These are phyloP conservation scores for Citrus glauca DNA, from an alignment of 345 rosid species.

Conservation along the genomic window DNA sequence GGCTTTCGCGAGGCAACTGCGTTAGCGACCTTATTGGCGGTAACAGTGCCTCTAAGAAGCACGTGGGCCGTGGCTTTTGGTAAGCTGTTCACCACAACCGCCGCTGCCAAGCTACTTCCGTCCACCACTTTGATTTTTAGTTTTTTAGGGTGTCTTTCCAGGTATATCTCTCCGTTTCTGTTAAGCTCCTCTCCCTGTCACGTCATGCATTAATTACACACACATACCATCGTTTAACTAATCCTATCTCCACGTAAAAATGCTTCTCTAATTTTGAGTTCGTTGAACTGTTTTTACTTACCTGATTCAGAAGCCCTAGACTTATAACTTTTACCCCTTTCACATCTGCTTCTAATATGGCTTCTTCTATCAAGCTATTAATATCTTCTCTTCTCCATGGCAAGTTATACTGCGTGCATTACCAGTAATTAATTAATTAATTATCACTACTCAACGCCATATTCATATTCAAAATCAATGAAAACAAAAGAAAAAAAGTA, in stretches of 20 bases:
- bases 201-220: too few relatives aligned
- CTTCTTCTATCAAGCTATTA: conserved; percentile 33
- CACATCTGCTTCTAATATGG: conserved; percentile 36
- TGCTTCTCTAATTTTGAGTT: too few relatives aligned
- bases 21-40: conserved; percentile 27
- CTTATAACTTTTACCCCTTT: conserved; percentile 36
- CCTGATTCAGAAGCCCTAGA: conserved; percentile 50
- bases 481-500: too few relatives aligned
- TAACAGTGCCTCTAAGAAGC: conserved; percentile 37
- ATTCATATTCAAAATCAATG: too few relatives aligned
- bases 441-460: too few relatives aligned
- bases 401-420: conserved; percentile 2
- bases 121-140: conserved; percentile 50
- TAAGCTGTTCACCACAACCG: conserved; percentile 38
- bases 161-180: conserved; percentile 40
- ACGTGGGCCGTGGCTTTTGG: conserved; percentile 37
- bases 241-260: too few relatives aligned
- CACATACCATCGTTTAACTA: too few relatives aligned
- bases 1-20: conserved; percentile 34
- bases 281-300: background rate
- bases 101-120: conserved; percentile 53
- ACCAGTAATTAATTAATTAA: too few relatives aligned
- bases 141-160: conserved; percentile 34
- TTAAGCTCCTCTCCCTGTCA: conserved; percentile 48
- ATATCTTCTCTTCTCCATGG: conserved; percentile 21